Conservation (phyloP, 2,329 filamentous ascomycete genomes). For the Cryphonectria parasitica region DNA sequence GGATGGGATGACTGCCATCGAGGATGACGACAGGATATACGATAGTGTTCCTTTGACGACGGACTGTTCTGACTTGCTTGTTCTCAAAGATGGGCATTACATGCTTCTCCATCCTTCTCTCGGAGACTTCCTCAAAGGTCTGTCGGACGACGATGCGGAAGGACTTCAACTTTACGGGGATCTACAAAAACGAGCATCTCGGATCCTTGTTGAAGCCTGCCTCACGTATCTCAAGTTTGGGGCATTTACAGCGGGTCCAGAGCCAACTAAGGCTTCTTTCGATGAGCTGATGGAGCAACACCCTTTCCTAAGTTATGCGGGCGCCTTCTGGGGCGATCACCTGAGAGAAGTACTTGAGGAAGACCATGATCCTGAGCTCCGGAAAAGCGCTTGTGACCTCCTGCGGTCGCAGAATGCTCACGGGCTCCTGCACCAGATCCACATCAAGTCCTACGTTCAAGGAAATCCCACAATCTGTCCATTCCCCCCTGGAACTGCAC, state of each 20-base stretch:
- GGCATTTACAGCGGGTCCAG: neutral
- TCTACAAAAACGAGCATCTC: neutral
- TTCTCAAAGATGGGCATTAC: conserved; percentile 13
- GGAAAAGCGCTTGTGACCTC: neutral
- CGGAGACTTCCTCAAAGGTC: conserved; percentile 2
- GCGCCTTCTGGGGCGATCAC: neutral
- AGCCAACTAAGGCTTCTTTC: neutral
- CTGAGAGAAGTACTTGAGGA: neutral
- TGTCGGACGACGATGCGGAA: neutral
- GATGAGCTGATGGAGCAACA: neutral
- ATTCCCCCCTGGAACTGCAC: neutral
- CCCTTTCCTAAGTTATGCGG: neutral
- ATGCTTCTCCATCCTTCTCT: conserved; percentile 13
- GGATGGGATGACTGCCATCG: conserved; percentile 7
- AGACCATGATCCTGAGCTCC: neutral
- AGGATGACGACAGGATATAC: neutral
- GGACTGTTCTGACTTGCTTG: conserved; percentile 14
- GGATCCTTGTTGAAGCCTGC: neutral
- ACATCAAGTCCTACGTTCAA: neutral
- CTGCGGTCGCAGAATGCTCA: neutral
- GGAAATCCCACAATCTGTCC: neutral
- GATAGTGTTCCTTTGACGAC: conserved; percentile 7
- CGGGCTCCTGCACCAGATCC: neutral
- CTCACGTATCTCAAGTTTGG: neutral
- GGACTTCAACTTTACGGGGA: neutral